These are phyloP conservation scores for Tribonema minus DNA, from an alignment of 108 stramenopile genomes.

Conservation along the genomic window DNA sequence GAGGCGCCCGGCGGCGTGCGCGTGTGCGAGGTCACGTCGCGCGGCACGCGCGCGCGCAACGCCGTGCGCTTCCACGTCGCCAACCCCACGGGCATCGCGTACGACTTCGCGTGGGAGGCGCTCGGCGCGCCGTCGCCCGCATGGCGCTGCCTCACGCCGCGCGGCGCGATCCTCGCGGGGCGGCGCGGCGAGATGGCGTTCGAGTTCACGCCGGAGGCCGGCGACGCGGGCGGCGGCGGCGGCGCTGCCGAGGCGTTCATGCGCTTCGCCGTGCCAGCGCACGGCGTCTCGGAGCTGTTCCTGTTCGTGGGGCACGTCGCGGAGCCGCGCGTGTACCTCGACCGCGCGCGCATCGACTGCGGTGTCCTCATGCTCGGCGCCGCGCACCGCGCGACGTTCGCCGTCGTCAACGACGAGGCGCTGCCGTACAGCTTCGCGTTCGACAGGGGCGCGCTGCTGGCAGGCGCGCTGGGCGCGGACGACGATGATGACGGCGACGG, in stretches of 20 bases:
- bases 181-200: slow-evolving; percentile 64
- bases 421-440: slow-evolving; percentile 60
- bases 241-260: slow-evolving; percentile 54
- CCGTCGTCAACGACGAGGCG: slow-evolving; percentile 55
- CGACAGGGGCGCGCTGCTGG: slow-evolving; percentile 50
- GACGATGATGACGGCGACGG: no score
- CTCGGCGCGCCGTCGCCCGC: slow-evolving; percentile 44
- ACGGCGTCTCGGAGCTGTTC: slow-evolving; percentile 53
- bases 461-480: no score
- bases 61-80: slow-evolving; percentile 56
- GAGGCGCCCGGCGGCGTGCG: slow-evolving; percentile 51
- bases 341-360: slow-evolving; percentile 55
- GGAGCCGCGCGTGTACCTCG: slow-evolving; percentile 57
- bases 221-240: no score
- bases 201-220: slow-evolving; percentile 57
- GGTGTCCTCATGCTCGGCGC: slow-evolving; percentile 52
- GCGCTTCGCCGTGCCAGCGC: slow-evolving; percentile 53
- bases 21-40: slow-evolving; percentile 53
- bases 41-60: slow-evolving; percentile 57
- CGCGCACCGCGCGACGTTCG: slow-evolving; percentile 41
- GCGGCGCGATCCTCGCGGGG: slow-evolving; percentile 59
- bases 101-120: slow-evolving; percentile 62
- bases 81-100: slow-evolving; percentile 56
- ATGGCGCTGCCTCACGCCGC: slow-evolving; percentile 55
- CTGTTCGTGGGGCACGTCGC: slow-evolving; percentile 56